A percentile compares a stretch with the other conserved stretches of the same genome.
phyloP scores from a whole-genome alignment of 106 monocot species.

The Xerophyta viscosa region DNA sequence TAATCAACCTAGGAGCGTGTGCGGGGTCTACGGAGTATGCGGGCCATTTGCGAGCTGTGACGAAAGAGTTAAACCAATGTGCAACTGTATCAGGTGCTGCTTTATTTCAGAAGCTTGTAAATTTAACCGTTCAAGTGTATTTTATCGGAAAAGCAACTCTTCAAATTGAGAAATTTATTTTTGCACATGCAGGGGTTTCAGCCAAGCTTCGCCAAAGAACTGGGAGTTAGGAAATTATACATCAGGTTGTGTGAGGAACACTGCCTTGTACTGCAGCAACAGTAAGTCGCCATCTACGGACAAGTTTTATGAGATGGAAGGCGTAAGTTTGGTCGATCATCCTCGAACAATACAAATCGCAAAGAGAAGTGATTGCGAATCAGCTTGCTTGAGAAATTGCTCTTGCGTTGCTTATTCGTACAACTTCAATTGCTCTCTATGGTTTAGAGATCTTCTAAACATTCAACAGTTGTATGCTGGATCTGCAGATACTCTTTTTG shows the following conservation, averaged over 20 bases:
- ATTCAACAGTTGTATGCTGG: conserved; percentile 11
- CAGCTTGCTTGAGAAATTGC: too few species aligned
- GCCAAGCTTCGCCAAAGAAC: background rate
- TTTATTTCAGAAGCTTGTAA: too few species aligned
- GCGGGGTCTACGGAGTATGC: conserved; percentile 4
- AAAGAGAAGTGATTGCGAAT: conserved; percentile 17
- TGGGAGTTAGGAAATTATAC: conserved; percentile 11
- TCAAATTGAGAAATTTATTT: too few species aligned
- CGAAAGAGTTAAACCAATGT: background rate
- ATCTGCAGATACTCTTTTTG: conserved; percentile 1
- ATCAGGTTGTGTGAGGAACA: conserved; percentile 12
- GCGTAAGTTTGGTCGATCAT: too few species aligned
- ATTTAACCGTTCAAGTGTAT: too few species aligned
- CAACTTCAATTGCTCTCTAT: too few species aligned
- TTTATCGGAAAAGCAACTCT: too few species aligned
- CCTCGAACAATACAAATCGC: too few species aligned
- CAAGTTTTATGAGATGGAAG: too few species aligned
- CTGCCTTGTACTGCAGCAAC: background rate
- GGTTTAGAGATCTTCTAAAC: too few species aligned
- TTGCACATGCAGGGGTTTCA: conserved; percentile 12
- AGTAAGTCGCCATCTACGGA: background rate
- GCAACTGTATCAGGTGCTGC: too few species aligned
- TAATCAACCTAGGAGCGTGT: conserved; percentile 1
- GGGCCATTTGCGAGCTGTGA: conserved; percentile 14
- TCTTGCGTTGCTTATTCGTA: conserved; percentile 35